These are phyloP conservation scores for Fusarium nygamai DNA, from an alignment of 2,329 filamentous ascomycete genomes.

Conservation along the genomic window DNA sequence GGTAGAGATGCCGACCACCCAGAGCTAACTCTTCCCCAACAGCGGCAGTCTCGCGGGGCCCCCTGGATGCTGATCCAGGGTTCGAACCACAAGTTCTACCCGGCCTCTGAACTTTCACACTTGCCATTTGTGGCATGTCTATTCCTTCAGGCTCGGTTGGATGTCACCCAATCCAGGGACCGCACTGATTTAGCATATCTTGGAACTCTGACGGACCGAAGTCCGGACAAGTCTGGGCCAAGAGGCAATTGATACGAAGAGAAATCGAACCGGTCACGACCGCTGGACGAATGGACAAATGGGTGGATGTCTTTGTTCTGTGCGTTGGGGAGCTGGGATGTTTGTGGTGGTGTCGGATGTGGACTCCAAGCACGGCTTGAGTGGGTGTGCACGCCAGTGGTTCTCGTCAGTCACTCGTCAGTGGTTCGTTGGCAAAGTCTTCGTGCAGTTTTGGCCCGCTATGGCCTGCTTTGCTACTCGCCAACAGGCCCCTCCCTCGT, in stretches of 20 bases:
- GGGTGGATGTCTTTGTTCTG: constrained; percentile 34
- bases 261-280: constrained; percentile 15
- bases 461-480: constrained; percentile 30
- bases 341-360: constrained; percentile 41
- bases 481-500: constrained; percentile 34
- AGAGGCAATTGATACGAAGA: constrained; percentile 20
- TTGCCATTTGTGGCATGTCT: constrained; percentile 1
- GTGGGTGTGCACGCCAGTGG: constrained; percentile 35
- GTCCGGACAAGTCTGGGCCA: constrained; percentile 29
- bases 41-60: constrained; percentile 32
- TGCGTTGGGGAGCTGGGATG: constrained; percentile 35
- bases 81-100: constrained; percentile 14
- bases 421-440: constrained; percentile 35
- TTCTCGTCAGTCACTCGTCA: constrained; percentile 30
- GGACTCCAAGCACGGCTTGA: constrained; percentile 25
- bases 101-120: neutral
- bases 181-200: constrained; percentile 20
- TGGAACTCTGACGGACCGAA: constrained; percentile 19
- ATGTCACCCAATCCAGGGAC: constrained; percentile 21
- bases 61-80: constrained; percentile 21
- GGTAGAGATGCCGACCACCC: neutral
- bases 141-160: neutral
- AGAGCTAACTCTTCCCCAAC: constrained; percentile 9
- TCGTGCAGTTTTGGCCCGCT: constrained; percentile 33
- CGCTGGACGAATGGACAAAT: constrained; percentile 30